These are phyloP conservation scores for Arthrobotrys entomopaga DNA, from an alignment of 2,329 filamentous ascomycete genomes.

Conservation along the genomic window DNA sequence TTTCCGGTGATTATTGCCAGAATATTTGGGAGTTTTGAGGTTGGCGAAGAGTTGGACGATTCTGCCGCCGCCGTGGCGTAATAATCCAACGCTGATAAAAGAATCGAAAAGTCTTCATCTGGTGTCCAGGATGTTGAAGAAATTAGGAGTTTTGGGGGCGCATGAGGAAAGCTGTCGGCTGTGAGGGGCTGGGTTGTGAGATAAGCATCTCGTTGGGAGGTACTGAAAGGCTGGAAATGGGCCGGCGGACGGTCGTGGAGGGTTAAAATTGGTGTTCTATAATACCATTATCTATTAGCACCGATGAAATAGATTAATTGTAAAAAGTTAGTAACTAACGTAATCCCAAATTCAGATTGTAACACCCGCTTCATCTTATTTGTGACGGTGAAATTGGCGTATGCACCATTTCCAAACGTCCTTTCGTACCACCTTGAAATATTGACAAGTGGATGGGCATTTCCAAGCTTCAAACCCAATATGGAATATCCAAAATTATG, in stretches of 20 bases:
- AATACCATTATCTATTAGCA: neutral
- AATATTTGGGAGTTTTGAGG: conserved; percentile 70
- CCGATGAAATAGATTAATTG: neutral
- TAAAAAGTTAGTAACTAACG: conserved; percentile 4
- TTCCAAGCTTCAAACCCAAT: conserved; percentile 74
- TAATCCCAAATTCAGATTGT: conserved; percentile 45
- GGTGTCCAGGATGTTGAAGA: conserved; percentile 97
- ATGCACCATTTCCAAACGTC: conserved; percentile 73
- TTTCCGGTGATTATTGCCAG: conserved; percentile 94
- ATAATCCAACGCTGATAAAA: conserved; percentile 80
- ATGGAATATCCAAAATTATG: conserved; percentile 99
- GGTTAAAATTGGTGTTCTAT: conserved; percentile 71
- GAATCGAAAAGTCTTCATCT: conserved; percentile 90
- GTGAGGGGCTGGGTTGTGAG: conserved; percentile 75
- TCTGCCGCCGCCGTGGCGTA: conserved; percentile 66
- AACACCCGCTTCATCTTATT: conserved; percentile 75
- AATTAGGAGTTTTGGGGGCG: conserved; percentile 76
- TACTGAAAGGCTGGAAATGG: conserved; percentile 78
- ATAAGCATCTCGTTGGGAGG: conserved; percentile 68
- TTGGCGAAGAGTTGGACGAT: conserved; percentile 54
- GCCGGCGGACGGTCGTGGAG: conserved; percentile 87
- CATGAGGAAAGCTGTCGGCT: conserved; percentile 65
- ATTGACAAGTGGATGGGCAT: conserved; percentile 75
- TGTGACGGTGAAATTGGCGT: conserved; percentile 86
- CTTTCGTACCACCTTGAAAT: conserved; percentile 82